Evolutionary conservation across 129 eudicot genomes (phyloP).

Genomic region (Chrysanthemum seticuspe): DNA sequence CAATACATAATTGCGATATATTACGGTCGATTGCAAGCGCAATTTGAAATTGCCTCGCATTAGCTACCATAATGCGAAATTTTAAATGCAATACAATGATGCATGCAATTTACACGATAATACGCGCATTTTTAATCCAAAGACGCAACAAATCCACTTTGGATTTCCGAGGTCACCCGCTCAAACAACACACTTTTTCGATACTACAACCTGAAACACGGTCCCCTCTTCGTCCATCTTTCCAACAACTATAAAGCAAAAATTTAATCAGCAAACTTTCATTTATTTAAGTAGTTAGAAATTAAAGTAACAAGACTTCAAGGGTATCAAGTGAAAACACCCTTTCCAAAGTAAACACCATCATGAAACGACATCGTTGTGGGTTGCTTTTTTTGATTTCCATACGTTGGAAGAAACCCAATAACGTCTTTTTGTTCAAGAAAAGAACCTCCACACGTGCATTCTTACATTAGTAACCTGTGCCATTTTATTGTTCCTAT

Average conservation of each 20-base stretch:
- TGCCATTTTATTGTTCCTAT: constrained; percentile 26
- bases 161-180: constrained; percentile 12
- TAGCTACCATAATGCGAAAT: no score
- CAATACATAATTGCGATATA: no score
- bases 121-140: no score
- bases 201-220: constrained; percentile 18
- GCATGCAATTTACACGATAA: no score
- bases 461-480: constrained; percentile 27
- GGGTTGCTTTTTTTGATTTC: constrained; percentile 27
- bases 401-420: constrained; percentile 34
- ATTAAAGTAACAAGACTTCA: constrained; percentile 9
- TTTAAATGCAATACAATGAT: no score
- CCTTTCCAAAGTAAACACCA: constrained; percentile 21
- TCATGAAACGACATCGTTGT: constrained; percentile 32
- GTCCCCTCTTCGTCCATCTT: constrained; percentile 21
- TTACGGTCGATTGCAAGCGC: no score
- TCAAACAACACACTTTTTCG: constrained; percentile 14
- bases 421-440: constrained; percentile 33
- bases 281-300: constrained; percentile 2
- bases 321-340: constrained; percentile 33
- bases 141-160: neutral
- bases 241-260: constrained; percentile 15
- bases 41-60: no score
- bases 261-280: neutral
- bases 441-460: constrained; percentile 51